Conservation (phyloP, 768 basidiomycete genomes). For the Naematelia aurantialba region DNA sequence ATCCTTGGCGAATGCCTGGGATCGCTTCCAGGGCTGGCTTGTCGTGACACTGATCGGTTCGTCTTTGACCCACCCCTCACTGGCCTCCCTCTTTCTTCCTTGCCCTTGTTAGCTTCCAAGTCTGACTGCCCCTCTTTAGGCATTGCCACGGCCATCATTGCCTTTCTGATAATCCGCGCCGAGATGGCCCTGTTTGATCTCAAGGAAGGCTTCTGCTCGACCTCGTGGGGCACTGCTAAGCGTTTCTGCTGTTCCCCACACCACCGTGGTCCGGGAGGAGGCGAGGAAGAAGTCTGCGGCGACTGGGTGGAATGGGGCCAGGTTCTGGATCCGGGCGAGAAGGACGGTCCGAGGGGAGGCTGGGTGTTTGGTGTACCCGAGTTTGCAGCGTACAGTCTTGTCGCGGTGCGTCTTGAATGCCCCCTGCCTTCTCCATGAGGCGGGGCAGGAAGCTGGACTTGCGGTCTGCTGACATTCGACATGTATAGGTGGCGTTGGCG, state of each 20-base stretch:
- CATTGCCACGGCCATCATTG: constrained; percentile 75
- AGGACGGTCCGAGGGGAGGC: constrained; percentile 42
- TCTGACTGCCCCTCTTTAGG: constrained; percentile 45
- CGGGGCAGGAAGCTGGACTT: constrained; percentile 1
- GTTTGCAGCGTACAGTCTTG: constrained; percentile 65
- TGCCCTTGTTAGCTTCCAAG: not conserved
- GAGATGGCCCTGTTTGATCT: constrained; percentile 88
- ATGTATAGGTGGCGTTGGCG: constrained; percentile 65
- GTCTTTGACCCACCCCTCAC: too few species aligned
- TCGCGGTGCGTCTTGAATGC: constrained; percentile 63
- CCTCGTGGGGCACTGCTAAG: constrained; percentile 67
- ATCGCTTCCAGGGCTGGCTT: constrained; percentile 81
- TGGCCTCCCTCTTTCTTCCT: not conserved
- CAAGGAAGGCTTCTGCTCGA: constrained; percentile 82
- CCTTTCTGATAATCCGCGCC: constrained; percentile 76
- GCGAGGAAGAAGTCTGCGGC: constrained; percentile 56
- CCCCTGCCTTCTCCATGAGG: not conserved
- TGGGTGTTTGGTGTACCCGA: constrained; percentile 55
- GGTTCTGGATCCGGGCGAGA: constrained; percentile 53
- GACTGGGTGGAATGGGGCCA: constrained; percentile 76
- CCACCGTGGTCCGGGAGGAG: constrained; percentile 17
- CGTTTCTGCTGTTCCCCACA: constrained; percentile 71
- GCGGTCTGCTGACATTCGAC: too few species aligned
- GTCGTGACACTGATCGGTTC: constrained; percentile 75
- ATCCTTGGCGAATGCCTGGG: constrained; percentile 61